Evolutionary conservation across 768 basidiomycete species (phyloP), one percentile per base, ranked within the genome.

Genomic region (Clavulina sp.): DNA sequence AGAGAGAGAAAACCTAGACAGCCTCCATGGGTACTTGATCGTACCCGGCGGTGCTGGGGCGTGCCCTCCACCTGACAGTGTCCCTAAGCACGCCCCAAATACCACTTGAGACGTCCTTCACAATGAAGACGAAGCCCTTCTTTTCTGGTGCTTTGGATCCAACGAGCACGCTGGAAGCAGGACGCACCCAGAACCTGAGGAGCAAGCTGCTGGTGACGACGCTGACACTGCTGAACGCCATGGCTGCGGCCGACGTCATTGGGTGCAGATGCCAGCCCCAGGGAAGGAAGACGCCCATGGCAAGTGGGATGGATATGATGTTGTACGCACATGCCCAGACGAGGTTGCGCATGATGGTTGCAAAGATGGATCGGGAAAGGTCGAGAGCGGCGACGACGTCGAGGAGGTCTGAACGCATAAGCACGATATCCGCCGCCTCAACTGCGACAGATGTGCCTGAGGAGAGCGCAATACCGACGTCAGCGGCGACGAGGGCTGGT

Each of bases 201-300:
- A 84, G 76, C 62, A 97, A 68, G 54, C 86, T 91, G 54, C 85
- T 89, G 26, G 76, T 78, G 16, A 99, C 93, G 49, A 99, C 95
- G 57, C 86, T 91, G 33, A 97, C 93, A 58, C 83, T 87, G 31
- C 87, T 92, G 64, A 89, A 91, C 24, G 95, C 95, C 95, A 99
- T 99, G 26, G 92, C 92, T 2, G 82, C 88, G n/a, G 88, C 93
- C 0, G 95, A 89, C 69, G 91, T 78, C 93, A 97, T 97, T 5
- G 95, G 95, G 59, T 91, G 95, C 62, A 97, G 78, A 64, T 91
- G 87, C 28, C 93, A 57, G 13, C 89, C 89, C 63, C 88, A 75
- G 0, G 95, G 95, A 9, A 97, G 72, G 69, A 99, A 80, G 44
- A 97, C 52, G 24, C 95, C 95, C 95, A 99, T 99, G 21, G 95